phyloP scores from a whole-genome alignment of 176 grass and related monocot species.

The Ensete glaucum region DNA sequence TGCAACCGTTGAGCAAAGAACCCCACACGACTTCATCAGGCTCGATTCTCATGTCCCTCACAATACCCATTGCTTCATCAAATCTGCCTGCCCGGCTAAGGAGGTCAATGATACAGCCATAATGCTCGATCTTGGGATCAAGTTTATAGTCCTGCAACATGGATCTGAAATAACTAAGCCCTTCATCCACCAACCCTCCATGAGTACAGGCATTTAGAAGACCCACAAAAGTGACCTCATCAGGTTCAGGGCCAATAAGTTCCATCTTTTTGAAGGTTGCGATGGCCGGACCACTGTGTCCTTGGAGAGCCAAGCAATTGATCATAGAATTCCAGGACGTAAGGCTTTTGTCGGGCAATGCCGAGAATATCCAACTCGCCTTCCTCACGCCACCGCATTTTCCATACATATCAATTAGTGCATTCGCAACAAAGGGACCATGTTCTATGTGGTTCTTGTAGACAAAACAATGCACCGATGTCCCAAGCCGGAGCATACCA shows the following conservation, averaged over 20 bases:
- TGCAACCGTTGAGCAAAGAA: conserved; percentile 63
- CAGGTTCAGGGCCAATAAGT: conserved; percentile 31
- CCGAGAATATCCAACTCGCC: conserved; percentile 35
- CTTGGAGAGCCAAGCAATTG: conserved; percentile 49
- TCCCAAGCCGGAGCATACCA: conserved; percentile 44
- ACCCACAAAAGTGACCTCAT: conserved; percentile 60
- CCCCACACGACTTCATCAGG: conserved; percentile 62
- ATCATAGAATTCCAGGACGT: conserved; percentile 62
- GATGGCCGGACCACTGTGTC: conserved; percentile 37
- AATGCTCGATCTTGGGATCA: conserved; percentile 41
- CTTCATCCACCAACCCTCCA: conserved; percentile 57
- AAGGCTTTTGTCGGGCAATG: conserved; percentile 34
- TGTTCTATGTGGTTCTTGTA: conserved; percentile 34
- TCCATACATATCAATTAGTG: conserved; percentile 61
- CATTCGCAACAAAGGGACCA: conserved; percentile 45
- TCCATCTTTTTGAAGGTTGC: conserved; percentile 40
- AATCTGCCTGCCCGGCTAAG: conserved; percentile 58
- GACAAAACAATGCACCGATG: conserved; percentile 47
- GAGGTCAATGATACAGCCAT: conserved; percentile 65
- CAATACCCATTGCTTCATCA: conserved; percentile 38
- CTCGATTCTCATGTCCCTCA: conserved; percentile 55
- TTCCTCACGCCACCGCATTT: conserved; percentile 40
- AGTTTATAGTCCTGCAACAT: conserved; percentile 42
- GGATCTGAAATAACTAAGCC: conserved; percentile 40
- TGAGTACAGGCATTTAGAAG: conserved; percentile 65